Evolutionary conservation across 2,329 filamentous ascomycete species (phyloP).

Genomic region (Fusarium pseudoanthophilum): DNA sequence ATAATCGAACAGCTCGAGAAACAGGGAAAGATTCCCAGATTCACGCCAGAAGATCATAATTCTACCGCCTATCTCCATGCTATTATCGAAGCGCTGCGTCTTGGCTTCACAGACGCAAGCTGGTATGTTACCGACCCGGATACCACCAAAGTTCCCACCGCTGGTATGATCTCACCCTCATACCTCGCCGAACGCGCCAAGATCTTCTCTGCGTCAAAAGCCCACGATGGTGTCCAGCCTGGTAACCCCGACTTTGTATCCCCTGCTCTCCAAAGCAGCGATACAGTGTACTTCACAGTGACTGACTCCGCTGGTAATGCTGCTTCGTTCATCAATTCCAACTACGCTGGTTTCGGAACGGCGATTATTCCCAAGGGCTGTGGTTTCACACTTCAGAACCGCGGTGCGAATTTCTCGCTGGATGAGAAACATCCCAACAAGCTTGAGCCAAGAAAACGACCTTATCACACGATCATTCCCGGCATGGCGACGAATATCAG

Average conservation of each 20-base stretch:
- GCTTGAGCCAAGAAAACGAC: constrained; percentile 83
- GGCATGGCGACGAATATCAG: constrained; percentile 83
- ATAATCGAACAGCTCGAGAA: constrained; percentile 89
- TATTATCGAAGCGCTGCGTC: constrained; percentile 86
- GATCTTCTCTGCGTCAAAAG: constrained; percentile 66
- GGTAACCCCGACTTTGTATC: constrained; percentile 67
- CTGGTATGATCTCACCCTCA: constrained; percentile 73
- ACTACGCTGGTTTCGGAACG: constrained; percentile 90
- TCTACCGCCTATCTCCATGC: constrained; percentile 83
- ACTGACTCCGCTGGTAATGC: constrained; percentile 87
- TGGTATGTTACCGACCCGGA: constrained; percentile 93
- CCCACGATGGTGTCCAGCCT: constrained; percentile 71
- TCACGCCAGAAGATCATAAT: constrained; percentile 80
- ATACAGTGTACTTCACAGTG: constrained; percentile 94
- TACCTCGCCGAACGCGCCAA: constrained; percentile 79
- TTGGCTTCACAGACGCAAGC: constrained; percentile 87
- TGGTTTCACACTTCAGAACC: constrained; percentile 95
- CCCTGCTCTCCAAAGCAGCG: constrained; percentile 84
- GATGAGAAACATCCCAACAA: constrained; percentile 78
- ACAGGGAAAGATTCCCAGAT: constrained; percentile 77
- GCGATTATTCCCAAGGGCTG: constrained; percentile 85
- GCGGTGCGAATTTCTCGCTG: constrained; percentile 87
- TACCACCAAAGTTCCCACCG: constrained; percentile 73
- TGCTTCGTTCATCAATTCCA: constrained; percentile 96
- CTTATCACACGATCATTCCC: constrained; percentile 98